Evolutionary conservation across 306 rosid species (phyloP).

Genomic region (Lithocarpus polystachyus): DNA sequence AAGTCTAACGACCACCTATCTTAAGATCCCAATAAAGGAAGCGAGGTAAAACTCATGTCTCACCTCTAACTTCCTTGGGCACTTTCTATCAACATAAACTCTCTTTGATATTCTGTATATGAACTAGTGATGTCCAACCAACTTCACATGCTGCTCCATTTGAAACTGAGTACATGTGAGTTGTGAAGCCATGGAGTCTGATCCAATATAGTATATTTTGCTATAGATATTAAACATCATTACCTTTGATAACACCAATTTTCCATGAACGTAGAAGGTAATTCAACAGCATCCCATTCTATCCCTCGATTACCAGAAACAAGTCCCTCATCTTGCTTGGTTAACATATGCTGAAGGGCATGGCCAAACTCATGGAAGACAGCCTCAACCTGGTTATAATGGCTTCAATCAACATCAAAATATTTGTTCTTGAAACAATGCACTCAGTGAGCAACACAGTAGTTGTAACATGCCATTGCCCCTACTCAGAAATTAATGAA

Average conservation of each 20-base stretch:
- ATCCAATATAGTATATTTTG: background rate
- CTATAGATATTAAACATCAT: background rate
- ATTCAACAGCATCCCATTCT: constrained; percentile 99
- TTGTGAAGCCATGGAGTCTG: background rate
- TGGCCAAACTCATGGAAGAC: constrained; percentile 99
- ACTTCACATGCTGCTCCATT: background rate
- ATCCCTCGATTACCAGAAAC: constrained; percentile 94
- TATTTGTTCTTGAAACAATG: background rate
- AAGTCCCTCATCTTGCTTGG: constrained; percentile 92
- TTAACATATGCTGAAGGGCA: constrained; percentile 98
- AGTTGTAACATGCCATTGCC: background rate
- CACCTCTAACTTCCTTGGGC: too few relatives aligned
- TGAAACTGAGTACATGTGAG: background rate
- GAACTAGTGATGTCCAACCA: too few relatives aligned
- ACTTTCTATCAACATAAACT: too few relatives aligned
- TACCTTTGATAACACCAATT: constrained; percentile 99
- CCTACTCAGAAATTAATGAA: background rate
- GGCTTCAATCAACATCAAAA: background rate
- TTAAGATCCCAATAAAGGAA: too few relatives aligned
- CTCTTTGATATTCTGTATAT: too few relatives aligned
- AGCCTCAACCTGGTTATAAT: constrained; percentile 67
- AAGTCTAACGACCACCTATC: too few relatives aligned
- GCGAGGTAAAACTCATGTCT: too few relatives aligned
- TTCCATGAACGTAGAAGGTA: constrained; percentile 99
- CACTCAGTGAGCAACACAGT: background rate